These are phyloP conservation scores for Metroxylon sagu DNA, from an alignment of 176 grass and related monocot genomes.

Conservation along the genomic window DNA sequence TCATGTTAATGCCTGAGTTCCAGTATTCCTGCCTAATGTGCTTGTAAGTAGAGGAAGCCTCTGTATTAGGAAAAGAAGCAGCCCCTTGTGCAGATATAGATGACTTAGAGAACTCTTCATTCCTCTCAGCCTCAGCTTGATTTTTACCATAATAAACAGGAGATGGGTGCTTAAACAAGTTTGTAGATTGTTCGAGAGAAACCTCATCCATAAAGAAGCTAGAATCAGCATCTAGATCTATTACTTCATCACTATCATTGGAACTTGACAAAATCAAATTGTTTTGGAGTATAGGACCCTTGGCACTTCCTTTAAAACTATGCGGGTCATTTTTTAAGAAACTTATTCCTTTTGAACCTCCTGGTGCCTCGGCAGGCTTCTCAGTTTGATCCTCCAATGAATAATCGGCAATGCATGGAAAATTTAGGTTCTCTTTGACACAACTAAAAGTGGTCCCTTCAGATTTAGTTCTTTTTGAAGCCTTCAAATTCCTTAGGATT, in stretches of 20 bases:
- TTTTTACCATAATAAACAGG: conserved; percentile 5
- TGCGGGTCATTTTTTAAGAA: neutral
- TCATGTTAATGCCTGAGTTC: conserved; percentile 12
- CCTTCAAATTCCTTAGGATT: conserved; percentile 60
- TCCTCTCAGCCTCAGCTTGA: conserved; percentile 2
- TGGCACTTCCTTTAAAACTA: conserved; percentile 1
- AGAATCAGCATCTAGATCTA: conserved; percentile 29
- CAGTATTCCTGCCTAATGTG: too few species aligned
- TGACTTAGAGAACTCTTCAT: conserved; percentile 9
- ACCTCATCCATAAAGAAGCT: conserved; percentile 7
- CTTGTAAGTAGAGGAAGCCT: neutral
- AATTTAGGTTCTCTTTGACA: conserved; percentile 7
- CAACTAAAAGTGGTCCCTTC: conserved; percentile 27
- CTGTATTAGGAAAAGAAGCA: neutral
- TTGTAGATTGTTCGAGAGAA: conserved; percentile 11
- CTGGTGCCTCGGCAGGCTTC: conserved; percentile 15
- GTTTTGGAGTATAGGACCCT: conserved; percentile 3
- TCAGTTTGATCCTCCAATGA: conserved; percentile 10
- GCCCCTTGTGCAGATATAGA: conserved; percentile 2
- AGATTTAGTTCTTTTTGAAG: conserved; percentile 61
- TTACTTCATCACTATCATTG: conserved; percentile 16
- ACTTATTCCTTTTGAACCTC: neutral
- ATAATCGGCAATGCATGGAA: conserved; percentile 7
- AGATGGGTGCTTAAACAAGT: conserved; percentile 8
- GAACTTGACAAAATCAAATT: conserved; percentile 15